phyloP scores from a whole-genome alignment of 495 filamentous ascomycete genomes.

The Podospora conica region DNA sequence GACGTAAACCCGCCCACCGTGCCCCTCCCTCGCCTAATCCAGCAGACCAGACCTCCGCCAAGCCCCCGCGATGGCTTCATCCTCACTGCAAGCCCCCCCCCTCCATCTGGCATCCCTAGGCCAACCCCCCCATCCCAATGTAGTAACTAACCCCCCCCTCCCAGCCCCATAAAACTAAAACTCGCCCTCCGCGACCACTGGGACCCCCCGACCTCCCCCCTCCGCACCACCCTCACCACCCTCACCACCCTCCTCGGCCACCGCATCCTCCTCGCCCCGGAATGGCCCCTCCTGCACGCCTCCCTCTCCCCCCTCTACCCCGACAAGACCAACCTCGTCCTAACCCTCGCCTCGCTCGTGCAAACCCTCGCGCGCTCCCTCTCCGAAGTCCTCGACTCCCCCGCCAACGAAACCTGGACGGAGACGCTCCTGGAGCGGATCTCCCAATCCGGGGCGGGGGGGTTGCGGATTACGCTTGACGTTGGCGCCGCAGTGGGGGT shows the following conservation, averaged over 20 bases:
- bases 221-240: conserved; percentile 18
- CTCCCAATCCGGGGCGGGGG: conserved; percentile 1
- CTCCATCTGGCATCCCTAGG: neutral
- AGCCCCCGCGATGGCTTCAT: conserved; percentile 15
- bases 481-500: conserved; percentile 15
- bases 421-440: conserved; percentile 24
- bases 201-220: conserved; percentile 19
- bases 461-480: conserved; percentile 28
- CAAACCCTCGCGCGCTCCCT: conserved; percentile 23
- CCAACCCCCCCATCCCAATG: neutral
- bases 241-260: conserved; percentile 27
- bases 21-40: neutral
- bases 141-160: neutral
- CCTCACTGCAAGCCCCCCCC: conserved; percentile 12
- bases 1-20: neutral
- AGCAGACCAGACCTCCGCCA: too few species aligned
- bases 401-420: conserved; percentile 25
- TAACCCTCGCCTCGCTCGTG: conserved; percentile 21
- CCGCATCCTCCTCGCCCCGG: conserved; percentile 25
- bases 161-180: conserved; percentile 31
- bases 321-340: conserved; percentile 28
- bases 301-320: conserved; percentile 26
- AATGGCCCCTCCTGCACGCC: conserved; percentile 30
- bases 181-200: conserved; percentile 35
- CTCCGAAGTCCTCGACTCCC: conserved; percentile 30